Evolutionary conservation across 768 basidiomycete species (phyloP), one percentile per base, ranked within the genome.

Genomic region (Calocybe cyanea): DNA sequence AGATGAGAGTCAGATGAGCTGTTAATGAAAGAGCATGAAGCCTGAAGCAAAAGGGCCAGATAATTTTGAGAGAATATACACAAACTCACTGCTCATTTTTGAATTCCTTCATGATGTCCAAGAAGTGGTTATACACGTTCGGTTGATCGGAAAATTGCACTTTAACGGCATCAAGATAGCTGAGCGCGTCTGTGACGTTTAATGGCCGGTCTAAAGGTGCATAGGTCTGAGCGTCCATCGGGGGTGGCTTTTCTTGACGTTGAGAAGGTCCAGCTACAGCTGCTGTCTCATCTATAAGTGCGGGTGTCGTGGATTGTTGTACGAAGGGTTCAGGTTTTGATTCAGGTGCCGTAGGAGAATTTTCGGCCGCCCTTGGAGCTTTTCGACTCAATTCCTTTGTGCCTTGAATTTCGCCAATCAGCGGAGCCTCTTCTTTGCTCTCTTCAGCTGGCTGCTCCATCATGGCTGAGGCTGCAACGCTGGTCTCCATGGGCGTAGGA

Each of bases 31-130:
- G 45, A n/a, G 24, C 36, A 19, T 17, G 19, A 21, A 33, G 17
- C 8, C 31, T 32, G 9, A 8, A 32, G 31, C 31, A 8, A 32
- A 8, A n/a, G 31, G 8, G 8, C 31, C 9, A n/a, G n/a, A 2
- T 15, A 18, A 8, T 17, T 20, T 17, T 17, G 7, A 24, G 8
- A 21, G 7, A 15, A 19, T 10, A 7, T n/a, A 21, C 7, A n/a
- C 17, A 24, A 17, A 78, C 85, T 58, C 57, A 89, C 89, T 74
- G 70, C 61, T 95, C 91, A 57, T 90, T 90, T 70, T 99, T 98
- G 69, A 99, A 99, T 65, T 98, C 93, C 71, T 97, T 97, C 96
- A 96, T 96, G 60, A 96, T 94, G 63, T 95, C 92, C 64, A 94
- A 68, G 57, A 93, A 93, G 53, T 86, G 78, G 66, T 96, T 95